A percentile compares a stretch with the other conserved stretches of the same genome.
Conservation (phyloP, 1,284 basidiomycete species). For the Rhodotorula sp. region DNA sequence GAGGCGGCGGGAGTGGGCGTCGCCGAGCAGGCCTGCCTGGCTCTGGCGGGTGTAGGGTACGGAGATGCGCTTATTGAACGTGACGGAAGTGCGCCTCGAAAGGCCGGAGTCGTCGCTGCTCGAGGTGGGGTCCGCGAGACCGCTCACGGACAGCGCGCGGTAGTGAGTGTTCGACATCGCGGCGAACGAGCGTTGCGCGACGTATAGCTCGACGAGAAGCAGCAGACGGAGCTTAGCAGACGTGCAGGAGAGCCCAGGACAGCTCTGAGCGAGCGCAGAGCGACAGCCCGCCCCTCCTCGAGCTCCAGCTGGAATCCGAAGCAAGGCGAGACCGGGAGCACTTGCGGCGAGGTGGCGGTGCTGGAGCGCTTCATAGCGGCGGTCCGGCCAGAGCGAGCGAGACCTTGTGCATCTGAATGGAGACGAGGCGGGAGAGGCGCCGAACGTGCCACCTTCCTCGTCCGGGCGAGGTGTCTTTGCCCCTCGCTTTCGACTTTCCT, state of each 20-base stretch:
- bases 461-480: neutral
- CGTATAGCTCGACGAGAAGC: neutral
- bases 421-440: neutral
- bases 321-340: no score
- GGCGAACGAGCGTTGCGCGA: neutral
- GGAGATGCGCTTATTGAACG: conserved; percentile 1
- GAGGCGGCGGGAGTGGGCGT: neutral
- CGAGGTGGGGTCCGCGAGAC: conserved; percentile 8
- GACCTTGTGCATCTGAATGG: neutral
- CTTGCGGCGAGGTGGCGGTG: no score
- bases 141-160: conserved; percentile 9
- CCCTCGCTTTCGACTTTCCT: neutral
- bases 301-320: no score
- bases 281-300: no score
- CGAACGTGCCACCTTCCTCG: neutral
- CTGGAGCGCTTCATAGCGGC: no score
- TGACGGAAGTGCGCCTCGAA: conserved; percentile 12
- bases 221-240: neutral
- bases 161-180: neutral
- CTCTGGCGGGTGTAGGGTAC: neutral
- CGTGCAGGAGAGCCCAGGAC: neutral
- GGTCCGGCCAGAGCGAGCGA: neutral
- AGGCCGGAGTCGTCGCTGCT: neutral
- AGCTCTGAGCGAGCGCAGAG: no score
- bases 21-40: neutral